These are phyloP conservation scores for Lactarius vividus DNA, from an alignment of 768 basidiomycete genomes.

Conservation along the genomic window DNA sequence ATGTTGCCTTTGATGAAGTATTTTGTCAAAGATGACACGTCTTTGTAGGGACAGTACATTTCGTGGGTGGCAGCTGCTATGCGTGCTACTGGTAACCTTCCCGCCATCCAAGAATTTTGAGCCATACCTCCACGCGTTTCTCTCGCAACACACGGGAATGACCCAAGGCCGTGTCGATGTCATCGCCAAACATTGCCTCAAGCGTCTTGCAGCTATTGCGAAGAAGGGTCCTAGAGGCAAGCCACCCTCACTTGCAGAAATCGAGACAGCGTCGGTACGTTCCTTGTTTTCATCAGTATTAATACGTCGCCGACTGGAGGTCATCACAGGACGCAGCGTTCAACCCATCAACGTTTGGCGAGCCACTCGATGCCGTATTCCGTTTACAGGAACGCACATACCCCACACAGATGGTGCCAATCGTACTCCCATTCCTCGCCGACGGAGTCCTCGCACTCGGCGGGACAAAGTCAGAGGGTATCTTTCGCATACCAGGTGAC, in stretches of 20 bases:
- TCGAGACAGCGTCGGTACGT: constrained; percentile 84
- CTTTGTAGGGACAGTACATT: constrained; percentile 71
- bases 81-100: constrained; percentile 87
- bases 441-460: constrained; percentile 89
- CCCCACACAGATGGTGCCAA: constrained; percentile 80
- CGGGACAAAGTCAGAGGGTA: constrained; percentile 82
- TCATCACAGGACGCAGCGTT: constrained; percentile 78
- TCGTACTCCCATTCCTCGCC: constrained; percentile 90
- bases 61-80: constrained; percentile 91
- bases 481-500: constrained; percentile 92
- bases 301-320: constrained; percentile 16
- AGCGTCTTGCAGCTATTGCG: constrained; percentile 69
- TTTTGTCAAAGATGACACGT: constrained; percentile 2
- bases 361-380: constrained; percentile 81
- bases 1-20: constrained; percentile 34
- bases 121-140: constrained; percentile 75
- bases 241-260: constrained; percentile 76
- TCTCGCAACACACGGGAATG: constrained; percentile 62
- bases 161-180: constrained; percentile 79
- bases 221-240: constrained; percentile 87
- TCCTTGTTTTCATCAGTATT: constrained; percentile 1
- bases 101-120: constrained; percentile 94
- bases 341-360: constrained; percentile 91
- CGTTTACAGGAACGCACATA: constrained; percentile 84
- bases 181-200: constrained; percentile 89